A percentile compares a stretch with the other conserved stretches of the same genome.
These are phyloP conservation scores for Pluteus cervinus DNA, from an alignment of 768 basidiomycete genomes.

Conservation along the genomic window DNA sequence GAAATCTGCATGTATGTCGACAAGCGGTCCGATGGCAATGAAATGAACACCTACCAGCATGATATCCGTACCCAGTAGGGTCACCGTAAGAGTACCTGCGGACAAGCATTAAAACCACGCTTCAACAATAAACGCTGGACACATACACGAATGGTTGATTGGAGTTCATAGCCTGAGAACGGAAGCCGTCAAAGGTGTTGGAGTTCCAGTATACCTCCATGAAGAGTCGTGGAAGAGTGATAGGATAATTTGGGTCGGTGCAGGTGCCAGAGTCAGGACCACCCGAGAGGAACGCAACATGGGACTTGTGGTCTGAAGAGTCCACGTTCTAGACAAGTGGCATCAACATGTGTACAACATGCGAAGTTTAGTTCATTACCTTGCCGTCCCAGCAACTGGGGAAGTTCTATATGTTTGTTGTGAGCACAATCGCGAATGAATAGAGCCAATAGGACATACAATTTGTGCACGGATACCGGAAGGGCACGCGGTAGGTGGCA, in stretches of 20 bases:
- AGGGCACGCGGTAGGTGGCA: slow-evolving; percentile 35
- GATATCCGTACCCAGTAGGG: slow-evolving; percentile 56
- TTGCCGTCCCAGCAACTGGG: slow-evolving; percentile 53
- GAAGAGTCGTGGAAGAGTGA: slow-evolving; percentile 43
- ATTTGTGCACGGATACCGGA: slow-evolving; percentile 45
- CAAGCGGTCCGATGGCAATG: too few relatives aligned
- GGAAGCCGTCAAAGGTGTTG: slow-evolving; percentile 24
- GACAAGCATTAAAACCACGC: slow-evolving; percentile 1
- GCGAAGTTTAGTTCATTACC: slow-evolving; percentile 18
- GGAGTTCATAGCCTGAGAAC: slow-evolving; percentile 38
- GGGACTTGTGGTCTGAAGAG: slow-evolving; percentile 46
- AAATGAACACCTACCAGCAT: slow-evolving; percentile 34
- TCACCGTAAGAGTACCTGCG: slow-evolving; percentile 48
- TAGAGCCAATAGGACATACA: slow-evolving; percentile 21
- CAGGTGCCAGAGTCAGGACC: slow-evolving; percentile 47
- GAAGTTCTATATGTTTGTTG: slow-evolving; percentile 32
- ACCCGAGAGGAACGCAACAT: slow-evolving; percentile 39
- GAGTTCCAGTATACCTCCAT: slow-evolving; percentile 50
- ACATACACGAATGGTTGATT: slow-evolving; percentile 49
- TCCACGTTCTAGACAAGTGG: slow-evolving; percentile 30
- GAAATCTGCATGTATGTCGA: slow-evolving; percentile 32
- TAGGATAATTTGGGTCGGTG: slow-evolving; percentile 38
- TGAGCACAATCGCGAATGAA: not conserved
- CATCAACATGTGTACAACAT: not conserved
- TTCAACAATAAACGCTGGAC: not conserved